Evolutionary conservation across 768 basidiomycete genomes (phyloP).

Genomic region (Rhodotorula sphaerocarpa): DNA sequence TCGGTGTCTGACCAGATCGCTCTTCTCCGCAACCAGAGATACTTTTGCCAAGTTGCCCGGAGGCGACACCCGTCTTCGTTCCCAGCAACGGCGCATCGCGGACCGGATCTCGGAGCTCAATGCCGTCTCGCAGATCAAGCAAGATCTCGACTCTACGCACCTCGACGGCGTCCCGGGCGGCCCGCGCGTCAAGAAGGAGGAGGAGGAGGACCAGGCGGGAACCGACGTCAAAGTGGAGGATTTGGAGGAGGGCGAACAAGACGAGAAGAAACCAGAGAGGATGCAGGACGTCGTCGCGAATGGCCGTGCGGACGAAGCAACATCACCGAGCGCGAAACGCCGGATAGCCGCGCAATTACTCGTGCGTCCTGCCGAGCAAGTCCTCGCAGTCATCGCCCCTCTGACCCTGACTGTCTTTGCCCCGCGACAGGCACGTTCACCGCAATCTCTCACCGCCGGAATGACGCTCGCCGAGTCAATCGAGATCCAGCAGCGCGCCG

Average conservation of each 20-base stretch:
- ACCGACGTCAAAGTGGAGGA: neutral
- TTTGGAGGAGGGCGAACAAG: neutral
- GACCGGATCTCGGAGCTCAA: slow-evolving; percentile 11
- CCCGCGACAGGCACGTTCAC: neutral
- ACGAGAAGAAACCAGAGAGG: neutral
- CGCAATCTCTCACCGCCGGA: neutral
- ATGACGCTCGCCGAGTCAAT: slow-evolving; percentile 30
- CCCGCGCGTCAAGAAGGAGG: neutral
- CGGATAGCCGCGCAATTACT: slow-evolving; percentile 13
- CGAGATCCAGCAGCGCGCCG: slow-evolving; percentile 20
- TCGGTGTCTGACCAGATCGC: too few species aligned
- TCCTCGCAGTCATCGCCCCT: too few species aligned
- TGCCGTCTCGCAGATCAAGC: slow-evolving; percentile 5
- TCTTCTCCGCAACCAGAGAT: neutral
- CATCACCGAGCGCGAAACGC: slow-evolving; percentile 18
- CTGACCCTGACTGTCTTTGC: neutral
- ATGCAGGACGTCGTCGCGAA: neutral
- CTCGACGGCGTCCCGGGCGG: neutral
- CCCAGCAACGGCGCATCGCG: slow-evolving; percentile 14
- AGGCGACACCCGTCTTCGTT: slow-evolving; percentile 10
- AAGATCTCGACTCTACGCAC: slow-evolving; percentile 16
- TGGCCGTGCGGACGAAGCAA: slow-evolving; percentile 4
- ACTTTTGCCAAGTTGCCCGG: slow-evolving; percentile 21
- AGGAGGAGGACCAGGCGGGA: slow-evolving; percentile 10
- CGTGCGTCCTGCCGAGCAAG: slow-evolving; percentile 3